Base-by-base conservation (phyloP, 805 yeast genomes). In the Ogataea siamensis region DNA sequence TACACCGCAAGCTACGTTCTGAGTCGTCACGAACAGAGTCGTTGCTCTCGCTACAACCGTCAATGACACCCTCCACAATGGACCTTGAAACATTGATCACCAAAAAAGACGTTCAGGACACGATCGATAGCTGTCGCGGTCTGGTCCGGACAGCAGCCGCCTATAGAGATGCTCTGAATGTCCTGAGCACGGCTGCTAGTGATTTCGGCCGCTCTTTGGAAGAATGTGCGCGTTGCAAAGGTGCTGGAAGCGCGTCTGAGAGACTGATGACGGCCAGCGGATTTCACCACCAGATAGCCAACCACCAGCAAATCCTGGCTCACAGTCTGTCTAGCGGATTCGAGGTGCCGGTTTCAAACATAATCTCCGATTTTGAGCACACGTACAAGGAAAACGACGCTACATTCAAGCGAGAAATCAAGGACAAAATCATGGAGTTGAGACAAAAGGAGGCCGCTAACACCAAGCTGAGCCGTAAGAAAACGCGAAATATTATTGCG, bases 211-310 rank as follows among this genome's bases (percentile, higher is more conserved):
- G 67, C 3, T 78, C 89, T 1, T 63, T 87, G 37, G 93, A 85
- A 51, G 70, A 68, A 28, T 68, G 78, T 42, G 79, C 87, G 0
- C 65, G 73, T 35, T 69, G 78, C 46, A 78, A 78, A 54, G 87
- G 87, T 10, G 73, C 80, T 13, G 79, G 77, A 11, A 60, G 60
- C 16, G 68, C 76, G 1, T 72, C 80, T 2, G 83, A 82, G 47
- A 87, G 87, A 7, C 58, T 87, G 11, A 62, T 78, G 49, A 73
- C 78, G 33, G 84, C 89, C 2, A 81, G 87, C 28, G 95, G 95
- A 0, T 64, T 87, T 38, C 89, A 85, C 49, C 79, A 76, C 53
- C 67, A 87, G 28, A 73, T 85, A 13, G 79, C 91, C 0, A 86
- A 85, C 55, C 93, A 86, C 55, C 83, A 83, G 44, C 80, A 79